Conservation (phyloP, 2,329 filamentous ascomycete species). For the Cryphonectria japonica region DNA sequence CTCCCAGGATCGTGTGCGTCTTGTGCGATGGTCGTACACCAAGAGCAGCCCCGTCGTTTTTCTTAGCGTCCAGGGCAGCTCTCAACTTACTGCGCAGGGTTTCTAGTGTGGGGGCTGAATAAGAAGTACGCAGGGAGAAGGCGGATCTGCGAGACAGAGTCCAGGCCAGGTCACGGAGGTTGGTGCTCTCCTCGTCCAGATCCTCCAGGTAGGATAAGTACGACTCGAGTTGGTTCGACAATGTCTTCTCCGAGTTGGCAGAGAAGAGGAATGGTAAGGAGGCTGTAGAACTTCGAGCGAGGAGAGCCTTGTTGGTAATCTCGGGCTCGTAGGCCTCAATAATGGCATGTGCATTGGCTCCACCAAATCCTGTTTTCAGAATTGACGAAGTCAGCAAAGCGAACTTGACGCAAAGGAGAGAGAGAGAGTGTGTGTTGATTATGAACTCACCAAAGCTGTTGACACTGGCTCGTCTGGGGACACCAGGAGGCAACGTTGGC, state of each 20-base stretch:
- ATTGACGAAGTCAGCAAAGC: neutral
- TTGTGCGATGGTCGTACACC: neutral
- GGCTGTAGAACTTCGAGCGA: neutral
- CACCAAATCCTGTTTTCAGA: slow-evolving; percentile 15
- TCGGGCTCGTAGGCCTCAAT: slow-evolving; percentile 8
- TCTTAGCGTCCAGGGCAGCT: neutral
- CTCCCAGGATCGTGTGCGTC: slow-evolving; percentile 13
- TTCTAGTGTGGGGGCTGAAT: slow-evolving; percentile 29
- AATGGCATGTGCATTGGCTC: slow-evolving; percentile 20
- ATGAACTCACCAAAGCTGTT: slow-evolving; percentile 13
- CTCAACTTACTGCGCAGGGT: neutral
- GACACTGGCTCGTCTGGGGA: slow-evolving; percentile 20
- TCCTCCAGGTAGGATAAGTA: slow-evolving; percentile 31
- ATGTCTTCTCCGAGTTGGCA: slow-evolving; percentile 37
- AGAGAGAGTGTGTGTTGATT: neutral
- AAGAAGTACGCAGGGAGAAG: slow-evolving; percentile 33
- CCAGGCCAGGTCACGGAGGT: slow-evolving; percentile 33
- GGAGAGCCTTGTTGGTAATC: neutral
- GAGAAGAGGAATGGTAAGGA: slow-evolving; percentile 29
- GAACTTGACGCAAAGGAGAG: neutral
- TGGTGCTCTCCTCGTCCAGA: slow-evolving; percentile 26
- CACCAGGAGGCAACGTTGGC: slow-evolving; percentile 8
- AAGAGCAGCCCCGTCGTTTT: neutral
- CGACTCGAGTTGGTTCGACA: slow-evolving; percentile 29
- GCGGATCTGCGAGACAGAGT: slow-evolving; percentile 33